A percentile compares a stretch with the other conserved stretches of the same genome.
These are phyloP conservation scores for Picea glauca DNA, from an alignment of 75 land plant genomes.

Conservation along the genomic window DNA sequence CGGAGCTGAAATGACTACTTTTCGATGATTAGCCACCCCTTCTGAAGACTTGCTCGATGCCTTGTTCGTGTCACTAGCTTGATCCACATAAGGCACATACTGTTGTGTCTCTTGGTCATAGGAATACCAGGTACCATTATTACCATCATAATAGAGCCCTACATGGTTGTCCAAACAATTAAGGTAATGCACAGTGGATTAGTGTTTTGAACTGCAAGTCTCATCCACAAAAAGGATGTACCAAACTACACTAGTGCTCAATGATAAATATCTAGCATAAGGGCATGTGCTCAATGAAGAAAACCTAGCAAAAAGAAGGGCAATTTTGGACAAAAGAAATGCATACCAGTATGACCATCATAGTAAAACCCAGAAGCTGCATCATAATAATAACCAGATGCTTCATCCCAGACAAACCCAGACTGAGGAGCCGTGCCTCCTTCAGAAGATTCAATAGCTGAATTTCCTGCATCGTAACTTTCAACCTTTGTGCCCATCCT, in stretches of 20 bases:
- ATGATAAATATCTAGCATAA: neutral
- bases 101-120: slow-evolving; percentile 85
- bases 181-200: neutral
- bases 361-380: slow-evolving; percentile 98
- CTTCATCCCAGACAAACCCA: slow-evolving; percentile 99
- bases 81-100: slow-evolving; percentile 72
- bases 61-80: slow-evolving; percentile 24
- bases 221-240: neutral
- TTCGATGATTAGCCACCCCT: slow-evolving; percentile 26
- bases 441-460: slow-evolving; percentile 20
- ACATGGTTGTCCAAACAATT: slow-evolving; percentile 4
- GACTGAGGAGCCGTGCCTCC: slow-evolving; percentile 62
- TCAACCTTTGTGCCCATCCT: slow-evolving; percentile 12
- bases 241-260: neutral
- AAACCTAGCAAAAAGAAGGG: neutral
- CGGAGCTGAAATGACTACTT: slow-evolving; percentile 78
- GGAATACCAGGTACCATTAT: slow-evolving; percentile 88
- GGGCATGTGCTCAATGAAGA: no score
- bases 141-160: slow-evolving; percentile 99
- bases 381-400: slow-evolving; percentile 99
- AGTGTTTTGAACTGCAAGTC: neutral
- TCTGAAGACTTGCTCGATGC: slow-evolving; percentile 34
- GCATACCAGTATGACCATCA: slow-evolving; percentile 81
- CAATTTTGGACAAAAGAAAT: neutral
- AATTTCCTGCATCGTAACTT: slow-evolving; percentile 8